Conservation (phyloP, 345 rosid species). For the Ceriops decandra region DNA sequence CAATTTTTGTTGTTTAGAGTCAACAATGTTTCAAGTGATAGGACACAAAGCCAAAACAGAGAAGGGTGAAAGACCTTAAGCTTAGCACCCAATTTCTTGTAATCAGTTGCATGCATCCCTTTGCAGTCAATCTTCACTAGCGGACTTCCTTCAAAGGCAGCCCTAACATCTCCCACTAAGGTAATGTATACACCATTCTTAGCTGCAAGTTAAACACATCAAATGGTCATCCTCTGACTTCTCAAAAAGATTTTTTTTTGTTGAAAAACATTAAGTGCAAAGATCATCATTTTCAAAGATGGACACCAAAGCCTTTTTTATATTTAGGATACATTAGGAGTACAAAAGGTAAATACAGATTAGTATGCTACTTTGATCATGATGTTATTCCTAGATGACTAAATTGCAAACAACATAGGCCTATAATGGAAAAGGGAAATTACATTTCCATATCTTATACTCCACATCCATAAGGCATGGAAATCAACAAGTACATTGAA, state of each 20-base stretch:
- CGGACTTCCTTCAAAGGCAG: constrained; percentile 80
- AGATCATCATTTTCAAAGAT: background rate
- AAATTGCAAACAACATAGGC: background rate
- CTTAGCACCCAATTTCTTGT: constrained; percentile 92
- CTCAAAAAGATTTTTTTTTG: background rate
- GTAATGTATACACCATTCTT: constrained; percentile 82
- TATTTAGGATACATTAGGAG: no score
- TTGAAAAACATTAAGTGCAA: background rate
- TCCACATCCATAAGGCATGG: background rate
- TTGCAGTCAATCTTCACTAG: constrained; percentile 78
- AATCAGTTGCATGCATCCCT: constrained; percentile 80
- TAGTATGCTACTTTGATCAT: background rate
- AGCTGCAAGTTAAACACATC: constrained; percentile 42
- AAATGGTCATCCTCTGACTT: background rate
- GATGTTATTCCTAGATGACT: background rate
- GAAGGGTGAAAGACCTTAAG: constrained; percentile 53
- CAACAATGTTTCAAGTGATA: background rate
- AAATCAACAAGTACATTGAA: background rate
- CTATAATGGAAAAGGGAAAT: background rate
- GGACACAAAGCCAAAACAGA: background rate
- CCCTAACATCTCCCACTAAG: constrained; percentile 69
- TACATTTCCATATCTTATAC: no score
- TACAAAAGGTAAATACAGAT: background rate
- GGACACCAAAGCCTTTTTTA: no score
- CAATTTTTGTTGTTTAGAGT: background rate